Conservation (phyloP, 1,284 basidiomycete genomes). For the Cystobasidium slooffiae region DNA sequence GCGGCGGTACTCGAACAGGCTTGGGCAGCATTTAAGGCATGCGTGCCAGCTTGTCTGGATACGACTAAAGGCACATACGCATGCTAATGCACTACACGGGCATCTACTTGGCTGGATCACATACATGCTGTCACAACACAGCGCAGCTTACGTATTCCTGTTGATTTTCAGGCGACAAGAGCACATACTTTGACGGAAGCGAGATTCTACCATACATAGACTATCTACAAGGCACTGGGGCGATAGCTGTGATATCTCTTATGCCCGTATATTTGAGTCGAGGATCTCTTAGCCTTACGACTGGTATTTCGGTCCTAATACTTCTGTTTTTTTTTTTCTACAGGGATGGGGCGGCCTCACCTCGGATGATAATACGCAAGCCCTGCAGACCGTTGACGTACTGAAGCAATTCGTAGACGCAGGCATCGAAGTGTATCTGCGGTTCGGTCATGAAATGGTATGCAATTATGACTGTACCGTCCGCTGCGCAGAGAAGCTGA, state of each 20-base stretch:
- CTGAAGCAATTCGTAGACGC: constrained; percentile 58
- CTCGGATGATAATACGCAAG: constrained; percentile 52
- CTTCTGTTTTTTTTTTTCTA: no score
- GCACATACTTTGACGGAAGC: constrained; percentile 25
- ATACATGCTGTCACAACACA: neutral
- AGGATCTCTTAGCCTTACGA: neutral
- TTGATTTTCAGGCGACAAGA: constrained; percentile 13
- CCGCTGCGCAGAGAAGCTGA: neutral
- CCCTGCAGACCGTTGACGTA: constrained; percentile 54
- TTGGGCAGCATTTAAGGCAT: no score
- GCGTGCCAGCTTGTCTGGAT: no score
- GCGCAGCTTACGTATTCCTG: neutral
- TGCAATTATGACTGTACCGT: neutral
- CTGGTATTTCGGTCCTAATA: no score
- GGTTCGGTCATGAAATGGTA: constrained; percentile 51
- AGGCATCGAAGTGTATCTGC: constrained; percentile 57
- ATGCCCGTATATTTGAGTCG: constrained; percentile 15
- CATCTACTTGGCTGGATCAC: neutral
- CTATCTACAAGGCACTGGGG: constrained; percentile 19
- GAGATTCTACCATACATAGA: constrained; percentile 18
- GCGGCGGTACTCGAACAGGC: no score
- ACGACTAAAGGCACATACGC: no score
- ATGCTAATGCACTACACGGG: no score
- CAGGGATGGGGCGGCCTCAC: constrained; percentile 51
- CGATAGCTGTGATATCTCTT: constrained; percentile 14